Base-by-base conservation (phyloP, 108 stramenopile species). In the Stephanodiscus minutulus region DNA sequence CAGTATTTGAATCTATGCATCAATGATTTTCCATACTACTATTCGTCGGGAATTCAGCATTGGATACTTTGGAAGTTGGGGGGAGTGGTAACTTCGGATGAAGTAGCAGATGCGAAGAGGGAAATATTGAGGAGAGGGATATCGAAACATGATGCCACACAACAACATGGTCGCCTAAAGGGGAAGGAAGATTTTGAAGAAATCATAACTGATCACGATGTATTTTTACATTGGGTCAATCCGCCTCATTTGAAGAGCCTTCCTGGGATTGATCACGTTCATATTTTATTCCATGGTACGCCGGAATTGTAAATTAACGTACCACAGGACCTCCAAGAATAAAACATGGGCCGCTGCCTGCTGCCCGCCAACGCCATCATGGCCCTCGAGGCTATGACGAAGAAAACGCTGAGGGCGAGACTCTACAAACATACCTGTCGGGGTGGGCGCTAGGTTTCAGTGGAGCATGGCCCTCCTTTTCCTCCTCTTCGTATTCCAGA, bases 251-350 rank as follows among this genome's bases (percentile, higher is more conserved):
- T 89, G 2, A 70, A 89, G 61, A 82, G 78, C 39, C 74, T 92
- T 31, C 91, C 91, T 9, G 91, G 78, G 6, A 88, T 92, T 58
- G 87, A 92, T 47, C 91, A 92, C 62, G 82, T 80, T 10, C 91
- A 89, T 52, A 86, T 92, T 28, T 50, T 92, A 21, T 76, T 65
- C 35, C 43, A 54, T 25, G 36, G 61, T 20, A 15, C 13, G 15
- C 43, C 43, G 13, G 13, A 33, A 5, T 4, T 33, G 31, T 33
- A 33, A 2, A 5, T 4, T 33, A 2, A 33, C 2, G 31, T 33
- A n/a, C n/a, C n/a, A n/a, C n/a, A n/a, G n/a, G n/a, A n/a, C n/a
- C n/a, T n/a, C n/a, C n/a, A n/a, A n/a, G n/a, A n/a, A n/a, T n/a
- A n/a, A n/a, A n/a, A n/a, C n/a, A n/a, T n/a, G n/a, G n/a, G n/a